Evolutionary conservation across 139 green algal species (phyloP), one percentile per base, ranked within the genome.

Genomic region (Chlamydomonas incerta): DNA sequence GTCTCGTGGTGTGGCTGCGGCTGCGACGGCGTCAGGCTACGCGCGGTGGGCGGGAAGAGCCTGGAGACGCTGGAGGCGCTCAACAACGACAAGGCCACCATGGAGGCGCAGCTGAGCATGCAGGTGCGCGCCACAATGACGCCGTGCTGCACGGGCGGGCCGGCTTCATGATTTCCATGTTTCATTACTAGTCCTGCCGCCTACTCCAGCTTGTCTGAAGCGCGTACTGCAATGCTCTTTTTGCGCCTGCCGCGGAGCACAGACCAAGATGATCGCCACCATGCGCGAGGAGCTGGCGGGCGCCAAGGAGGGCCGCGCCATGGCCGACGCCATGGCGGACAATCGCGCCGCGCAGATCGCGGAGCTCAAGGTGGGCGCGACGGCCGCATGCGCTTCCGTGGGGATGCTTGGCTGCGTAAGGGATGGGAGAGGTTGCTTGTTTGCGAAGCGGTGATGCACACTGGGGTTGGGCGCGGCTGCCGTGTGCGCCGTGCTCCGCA

Each of bases 101-200:
- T 94, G 71, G 91, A 94, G 80, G 74, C 89, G 2, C 91, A 94
- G 89, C 86, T 94, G 68, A 69, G 71, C 21, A 92, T 82, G 31
- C 91, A 93, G 84, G 86, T 90, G 41, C 6, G 82, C 1, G 55
- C 50, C 52, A 15, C 52, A 58, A 24, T 62, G 55, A 62, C 18
- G 52, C 52, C 52, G 11, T 65, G 57, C 15, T 65, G 57, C 3
- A 26, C 17, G 13, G 52, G 52, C 15, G 52, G 13, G n/a, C n/a
- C n/a, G n/a, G n/a, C n/a, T n/a, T n/a, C n/a, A n/a, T n/a, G n/a
- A n/a, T n/a, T n/a, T n/a, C n/a, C n/a, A n/a, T 57, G 50, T 14
- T 57, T 57, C 50, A 10, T 57, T n/a, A n/a, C n/a, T n/a, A n/a
- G n/a, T n/a, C n/a, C n/a, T n/a, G n/a, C 50, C 14, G 50, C 50